Percentiles rank a stretch among this genome's conserved stretches.
Evolutionary conservation across 2,329 filamentous ascomycete genomes (phyloP).

Genomic region (Talaromyces piceae): DNA sequence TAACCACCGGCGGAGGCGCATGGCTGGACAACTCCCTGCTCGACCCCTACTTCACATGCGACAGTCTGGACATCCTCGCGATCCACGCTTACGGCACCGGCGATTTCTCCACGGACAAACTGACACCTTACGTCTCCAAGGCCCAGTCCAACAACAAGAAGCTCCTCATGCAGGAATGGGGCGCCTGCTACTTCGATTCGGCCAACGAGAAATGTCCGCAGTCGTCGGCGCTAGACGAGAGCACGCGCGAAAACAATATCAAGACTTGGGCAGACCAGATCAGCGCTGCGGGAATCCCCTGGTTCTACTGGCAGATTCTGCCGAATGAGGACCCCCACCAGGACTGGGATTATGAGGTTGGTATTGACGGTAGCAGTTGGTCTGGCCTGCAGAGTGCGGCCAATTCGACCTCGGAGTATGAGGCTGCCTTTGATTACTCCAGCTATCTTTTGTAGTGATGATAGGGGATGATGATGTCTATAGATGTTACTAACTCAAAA

Average conservation of each 20-base stretch:
- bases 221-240: constrained; percentile 1
- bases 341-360: constrained; percentile 27
- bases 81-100: constrained; percentile 20
- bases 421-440: background rate
- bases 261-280: constrained; percentile 21
- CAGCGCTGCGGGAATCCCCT: constrained; percentile 23
- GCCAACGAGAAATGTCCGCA: constrained; percentile 20
- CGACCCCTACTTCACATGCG: background rate
- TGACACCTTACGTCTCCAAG: constrained; percentile 19
- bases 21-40: background rate
- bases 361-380: constrained; percentile 21
- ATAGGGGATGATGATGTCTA: background rate
- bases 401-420: background rate
- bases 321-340: constrained; percentile 24
- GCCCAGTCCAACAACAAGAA: constrained; percentile 23
- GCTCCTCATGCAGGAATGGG: constrained; percentile 27
- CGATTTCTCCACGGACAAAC: constrained; percentile 18
- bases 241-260: constrained; percentile 21
- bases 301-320: constrained; percentile 30
- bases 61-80: background rate
- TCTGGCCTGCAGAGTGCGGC: constrained; percentile 12
- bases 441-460: background rate
- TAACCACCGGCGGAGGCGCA: background rate
- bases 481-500: too few relatives aligned
- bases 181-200: constrained; percentile 22